Percentiles rank a stretch among this genome's conserved stretches.
Evolutionary conservation across 139 green algal genomes (phyloP).

Genomic region (Asterochloris sp.): DNA sequence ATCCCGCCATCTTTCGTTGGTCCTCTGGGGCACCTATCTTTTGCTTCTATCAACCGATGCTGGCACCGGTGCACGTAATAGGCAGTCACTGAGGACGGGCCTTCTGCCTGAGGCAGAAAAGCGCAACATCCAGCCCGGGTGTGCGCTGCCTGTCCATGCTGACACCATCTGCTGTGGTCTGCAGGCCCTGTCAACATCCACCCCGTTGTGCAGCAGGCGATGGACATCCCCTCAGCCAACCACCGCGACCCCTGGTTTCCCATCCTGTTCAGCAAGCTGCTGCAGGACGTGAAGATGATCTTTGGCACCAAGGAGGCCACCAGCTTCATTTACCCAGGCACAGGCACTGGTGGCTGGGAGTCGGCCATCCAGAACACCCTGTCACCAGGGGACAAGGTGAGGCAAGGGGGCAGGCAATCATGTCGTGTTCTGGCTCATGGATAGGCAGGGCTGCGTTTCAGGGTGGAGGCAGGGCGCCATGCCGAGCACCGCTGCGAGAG

Average conservation of each 20-base stretch:
- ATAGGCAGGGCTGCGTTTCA: too few relatives aligned
- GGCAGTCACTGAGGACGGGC: neutral
- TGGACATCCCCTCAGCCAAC: slow-evolving; percentile 86
- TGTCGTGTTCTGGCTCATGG: too few relatives aligned
- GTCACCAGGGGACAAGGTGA: slow-evolving; percentile 80
- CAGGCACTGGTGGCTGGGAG: slow-evolving; percentile 85
- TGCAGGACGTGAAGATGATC: slow-evolving; percentile 82
- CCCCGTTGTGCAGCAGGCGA: slow-evolving; percentile 80
- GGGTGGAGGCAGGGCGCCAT: too few relatives aligned
- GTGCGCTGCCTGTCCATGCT: neutral
- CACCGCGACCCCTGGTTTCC: slow-evolving; percentile 94
- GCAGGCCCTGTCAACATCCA: slow-evolving; percentile 97
- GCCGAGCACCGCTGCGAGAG: too few relatives aligned
- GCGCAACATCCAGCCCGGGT: neutral
- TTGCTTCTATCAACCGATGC: neutral
- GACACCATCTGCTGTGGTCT: neutral
- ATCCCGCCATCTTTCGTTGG: neutral
- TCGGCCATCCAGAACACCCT: slow-evolving; percentile 92
- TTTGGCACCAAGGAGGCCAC: slow-evolving; percentile 84
- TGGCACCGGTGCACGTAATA: neutral
- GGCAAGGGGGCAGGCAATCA: too few relatives aligned
- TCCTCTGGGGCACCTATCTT: neutral
- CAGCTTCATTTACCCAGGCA: slow-evolving; percentile 87
- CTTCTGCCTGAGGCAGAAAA: neutral
- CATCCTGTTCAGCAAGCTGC: slow-evolving; percentile 71